phyloP scores from a whole-genome alignment of 768 basidiomycete genomes.

The Podaxis sp. region DNA sequence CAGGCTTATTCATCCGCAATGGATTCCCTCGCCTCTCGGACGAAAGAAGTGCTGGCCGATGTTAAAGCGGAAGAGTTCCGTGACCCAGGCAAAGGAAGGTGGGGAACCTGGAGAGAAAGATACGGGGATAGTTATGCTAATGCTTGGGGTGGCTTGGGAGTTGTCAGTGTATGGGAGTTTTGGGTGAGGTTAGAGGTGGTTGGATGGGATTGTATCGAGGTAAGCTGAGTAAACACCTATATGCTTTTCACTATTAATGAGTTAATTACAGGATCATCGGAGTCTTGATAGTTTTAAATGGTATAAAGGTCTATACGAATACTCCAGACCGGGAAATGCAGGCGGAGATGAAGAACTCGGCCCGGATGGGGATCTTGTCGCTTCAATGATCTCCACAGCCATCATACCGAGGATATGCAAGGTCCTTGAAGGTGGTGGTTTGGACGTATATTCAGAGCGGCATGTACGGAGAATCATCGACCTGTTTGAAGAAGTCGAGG shows the following conservation, averaged over 20 bases:
- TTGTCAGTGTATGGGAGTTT: conserved; percentile 92
- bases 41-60: conserved; percentile 68
- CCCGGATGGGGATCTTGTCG: conserved; percentile 84
- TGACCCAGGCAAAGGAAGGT: conserved; percentile 69
- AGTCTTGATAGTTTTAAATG: conserved; percentile 81
- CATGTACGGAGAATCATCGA: conserved; percentile 67
- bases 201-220: conserved; percentile 87
- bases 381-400: conserved; percentile 84
- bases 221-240: conserved; percentile 29
- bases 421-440: conserved; percentile 72
- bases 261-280: conserved; percentile 39
- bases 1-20: conserved; percentile 69
- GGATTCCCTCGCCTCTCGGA: conserved; percentile 48
- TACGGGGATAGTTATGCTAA: conserved; percentile 82
- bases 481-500: conserved; percentile 78
- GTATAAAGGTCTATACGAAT: conserved; percentile 78
- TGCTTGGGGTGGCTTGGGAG: conserved; percentile 89
- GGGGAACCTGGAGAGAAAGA: conserved; percentile 70
- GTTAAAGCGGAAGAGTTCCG: conserved; percentile 83
- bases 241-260: neutral
- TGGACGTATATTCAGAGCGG: conserved; percentile 76
- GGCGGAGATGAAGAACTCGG: conserved; percentile 53
- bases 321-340: conserved; percentile 56
- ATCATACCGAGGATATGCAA: conserved; percentile 75
- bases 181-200: conserved; percentile 87